These are phyloP conservation scores for Colletotrichum kahawae DNA, from an alignment of 2,329 filamentous ascomycete species.

Conservation along the genomic window DNA sequence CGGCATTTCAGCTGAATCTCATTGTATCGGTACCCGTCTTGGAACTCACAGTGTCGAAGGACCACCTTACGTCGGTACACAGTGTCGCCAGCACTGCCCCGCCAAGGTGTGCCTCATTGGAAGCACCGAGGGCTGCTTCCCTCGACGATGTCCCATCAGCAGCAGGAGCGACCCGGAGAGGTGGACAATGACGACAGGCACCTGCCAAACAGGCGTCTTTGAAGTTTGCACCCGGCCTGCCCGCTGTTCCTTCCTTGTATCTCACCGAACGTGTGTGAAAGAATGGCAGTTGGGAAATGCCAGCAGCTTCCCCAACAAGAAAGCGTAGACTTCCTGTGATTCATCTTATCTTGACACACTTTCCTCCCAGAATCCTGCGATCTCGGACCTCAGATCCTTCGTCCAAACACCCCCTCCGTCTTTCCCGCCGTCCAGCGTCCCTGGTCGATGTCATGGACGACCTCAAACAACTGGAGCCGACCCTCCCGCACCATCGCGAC, in stretches of 20 bases:
- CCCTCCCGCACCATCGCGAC: background rate
- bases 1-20: too few species aligned
- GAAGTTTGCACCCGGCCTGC: background rate
- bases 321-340: background rate
- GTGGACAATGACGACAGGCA: background rate
- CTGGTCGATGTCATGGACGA: conserved; percentile 21
- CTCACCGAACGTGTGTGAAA: background rate
- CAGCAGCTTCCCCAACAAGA: background rate
- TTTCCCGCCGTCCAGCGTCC: background rate
- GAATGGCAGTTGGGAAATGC: background rate
- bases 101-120: background rate
- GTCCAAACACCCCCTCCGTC: background rate
- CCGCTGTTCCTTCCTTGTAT: background rate
- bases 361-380: background rate
- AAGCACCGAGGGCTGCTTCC: background rate
- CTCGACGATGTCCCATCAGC: background rate
- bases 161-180: background rate
- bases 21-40: background rate
- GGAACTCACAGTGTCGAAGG: background rate
- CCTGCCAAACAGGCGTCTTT: background rate
- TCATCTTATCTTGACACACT: background rate
- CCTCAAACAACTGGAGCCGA: background rate
- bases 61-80: background rate
- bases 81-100: background rate
- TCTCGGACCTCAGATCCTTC: background rate